Conservation (phyloP, 106 monocot genomes). For the Ottelia alismoides region DNA sequence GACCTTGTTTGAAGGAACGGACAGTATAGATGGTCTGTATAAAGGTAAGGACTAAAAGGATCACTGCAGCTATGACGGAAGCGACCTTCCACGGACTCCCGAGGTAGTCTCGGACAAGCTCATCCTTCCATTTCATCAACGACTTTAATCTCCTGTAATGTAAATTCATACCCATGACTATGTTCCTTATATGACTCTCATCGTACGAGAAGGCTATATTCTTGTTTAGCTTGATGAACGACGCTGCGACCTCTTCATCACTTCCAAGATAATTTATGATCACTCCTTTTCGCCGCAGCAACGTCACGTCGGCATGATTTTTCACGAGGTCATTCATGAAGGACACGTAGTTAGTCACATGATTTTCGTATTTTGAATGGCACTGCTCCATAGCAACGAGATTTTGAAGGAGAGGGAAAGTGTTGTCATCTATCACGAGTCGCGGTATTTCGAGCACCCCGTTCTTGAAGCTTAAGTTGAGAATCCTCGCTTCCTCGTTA, state of each 20-base stretch:
- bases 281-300: neutral
- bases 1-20: no score
- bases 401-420: neutral
- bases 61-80: no score
- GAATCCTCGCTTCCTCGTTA: neutral
- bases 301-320: neutral
- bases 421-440: neutral
- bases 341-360: neutral
- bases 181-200: no score
- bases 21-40: no score
- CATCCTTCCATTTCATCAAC: no score
- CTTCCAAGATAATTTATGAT: neutral
- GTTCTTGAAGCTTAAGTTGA: neutral
- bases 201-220: no score
- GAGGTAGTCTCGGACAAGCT: no score
- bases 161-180: no score
- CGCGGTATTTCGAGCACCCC: neutral
- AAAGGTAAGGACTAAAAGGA: no score
- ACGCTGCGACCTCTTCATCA: neutral
- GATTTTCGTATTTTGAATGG: neutral
- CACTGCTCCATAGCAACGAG: neutral
- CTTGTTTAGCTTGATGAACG: no score
- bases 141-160: no score
- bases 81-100: no score
- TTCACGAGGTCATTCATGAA: conserved; percentile 2